Conservation (phyloP, 306 rosid species). For the Canavalia gladiata region DNA sequence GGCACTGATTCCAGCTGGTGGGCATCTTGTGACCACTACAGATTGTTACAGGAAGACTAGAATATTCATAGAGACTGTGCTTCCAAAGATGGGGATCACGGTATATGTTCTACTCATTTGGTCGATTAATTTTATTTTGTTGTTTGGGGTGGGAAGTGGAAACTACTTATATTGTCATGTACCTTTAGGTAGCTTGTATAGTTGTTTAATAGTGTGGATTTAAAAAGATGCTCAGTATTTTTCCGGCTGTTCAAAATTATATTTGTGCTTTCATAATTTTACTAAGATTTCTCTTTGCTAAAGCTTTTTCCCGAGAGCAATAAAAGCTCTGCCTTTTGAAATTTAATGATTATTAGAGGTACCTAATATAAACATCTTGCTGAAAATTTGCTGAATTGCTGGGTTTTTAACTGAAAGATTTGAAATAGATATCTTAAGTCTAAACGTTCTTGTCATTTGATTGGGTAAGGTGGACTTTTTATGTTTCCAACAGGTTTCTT, state of each 20-base stretch:
- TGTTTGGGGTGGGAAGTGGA: not conserved
- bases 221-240: not conserved
- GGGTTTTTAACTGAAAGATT: slow-evolving; percentile 4
- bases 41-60: slow-evolving; percentile 98
- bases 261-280: not conserved
- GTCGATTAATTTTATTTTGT: not conserved
- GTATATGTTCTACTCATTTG: slow-evolving; percentile 52
- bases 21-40: slow-evolving; percentile 93
- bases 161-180: not conserved
- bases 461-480: slow-evolving; percentile 5
- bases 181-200: slow-evolving; percentile 12
- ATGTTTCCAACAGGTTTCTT: not conserved
- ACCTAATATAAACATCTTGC: not conserved
- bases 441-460: not conserved
- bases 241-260: not conserved
- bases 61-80: slow-evolving; percentile 83
- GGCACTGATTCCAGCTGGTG: slow-evolving; percentile 98
- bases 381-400: slow-evolving; percentile 13
- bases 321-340: not conserved
- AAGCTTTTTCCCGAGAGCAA: not conserved
- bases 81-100: slow-evolving; percentile 93
- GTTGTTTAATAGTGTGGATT: slow-evolving; percentile 2
- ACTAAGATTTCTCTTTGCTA: not conserved
- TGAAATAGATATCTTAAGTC: not conserved
- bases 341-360: slow-evolving; percentile 3